Evolutionary conservation across 192 early-diverging fungal species (phyloP).

Genomic region (Helicostylum pulchrum): DNA sequence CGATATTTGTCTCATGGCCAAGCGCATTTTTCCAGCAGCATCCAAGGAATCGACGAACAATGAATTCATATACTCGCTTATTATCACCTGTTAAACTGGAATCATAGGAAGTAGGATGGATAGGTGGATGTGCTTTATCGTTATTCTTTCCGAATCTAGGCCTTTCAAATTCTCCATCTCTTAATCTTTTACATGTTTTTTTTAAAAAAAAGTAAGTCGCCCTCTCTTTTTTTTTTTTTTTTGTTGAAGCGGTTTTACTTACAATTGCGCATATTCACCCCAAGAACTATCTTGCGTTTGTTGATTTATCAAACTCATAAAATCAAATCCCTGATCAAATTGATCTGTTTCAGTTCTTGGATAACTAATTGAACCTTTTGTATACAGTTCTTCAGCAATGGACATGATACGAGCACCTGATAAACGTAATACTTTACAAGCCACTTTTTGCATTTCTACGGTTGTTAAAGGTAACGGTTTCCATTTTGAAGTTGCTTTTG

Average conservation of each 20-base stretch:
- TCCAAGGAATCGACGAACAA: conserved; percentile 84
- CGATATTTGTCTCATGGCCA: conserved; percentile 78
- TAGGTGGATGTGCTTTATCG: conserved; percentile 97
- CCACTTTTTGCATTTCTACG: conserved; percentile 88
- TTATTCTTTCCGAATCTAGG: conserved; percentile 85
- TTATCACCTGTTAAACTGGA: conserved; percentile 62
- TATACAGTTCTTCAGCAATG: conserved; percentile 86
- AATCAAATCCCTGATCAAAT: conserved; percentile 73
- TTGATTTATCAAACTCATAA: conserved; percentile 60
- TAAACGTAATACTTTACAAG: conserved; percentile 65
- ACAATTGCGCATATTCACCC: conserved; percentile 47
- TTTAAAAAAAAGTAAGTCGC: too few species aligned
- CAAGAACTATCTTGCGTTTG: conserved; percentile 50
- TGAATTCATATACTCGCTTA: conserved; percentile 79
- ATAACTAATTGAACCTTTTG: conserved; percentile 88
- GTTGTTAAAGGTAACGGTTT: conserved; percentile 91
- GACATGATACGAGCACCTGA: conserved; percentile 79
- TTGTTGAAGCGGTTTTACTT: too few species aligned
- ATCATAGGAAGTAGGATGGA: conserved; percentile 76
- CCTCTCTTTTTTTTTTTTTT: too few species aligned
- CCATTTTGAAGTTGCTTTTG: conserved; percentile 80
- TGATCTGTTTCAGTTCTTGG: conserved; percentile 96
- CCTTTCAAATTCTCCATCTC: conserved; percentile 60
- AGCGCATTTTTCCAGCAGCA: conserved; percentile 89
- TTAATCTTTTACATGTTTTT: too few species aligned